A percentile compares a stretch with the other conserved stretches of the same genome.
These are phyloP conservation scores for Picea glauca DNA, from an alignment of 75 land plant genomes.

Conservation along the genomic window DNA sequence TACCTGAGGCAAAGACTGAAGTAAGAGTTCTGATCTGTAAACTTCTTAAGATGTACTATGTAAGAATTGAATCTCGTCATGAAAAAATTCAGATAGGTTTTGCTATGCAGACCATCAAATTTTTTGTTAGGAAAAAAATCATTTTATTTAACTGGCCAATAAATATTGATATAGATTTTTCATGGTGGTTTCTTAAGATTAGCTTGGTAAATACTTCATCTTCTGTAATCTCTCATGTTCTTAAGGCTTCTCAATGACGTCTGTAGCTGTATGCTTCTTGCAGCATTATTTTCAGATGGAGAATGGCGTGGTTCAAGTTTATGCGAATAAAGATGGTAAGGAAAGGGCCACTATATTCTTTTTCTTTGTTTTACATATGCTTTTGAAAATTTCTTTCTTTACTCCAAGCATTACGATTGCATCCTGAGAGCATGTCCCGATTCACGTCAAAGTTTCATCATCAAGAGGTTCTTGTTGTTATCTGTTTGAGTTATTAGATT, in stretches of 20 bases:
- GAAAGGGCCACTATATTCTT: conserved; percentile 4
- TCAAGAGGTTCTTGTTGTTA: background rate
- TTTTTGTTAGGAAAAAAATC: background rate
- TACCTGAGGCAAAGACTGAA: conserved; percentile 60
- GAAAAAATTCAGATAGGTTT: background rate
- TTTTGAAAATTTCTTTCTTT: background rate
- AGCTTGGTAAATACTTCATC: conserved; percentile 7
- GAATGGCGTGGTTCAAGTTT: conserved; percentile 93
- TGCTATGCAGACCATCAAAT: background rate
- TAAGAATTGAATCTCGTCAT: background rate
- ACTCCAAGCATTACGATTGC: no score
- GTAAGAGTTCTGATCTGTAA: conserved; percentile 27
- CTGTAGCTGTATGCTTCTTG: conserved; percentile 9
- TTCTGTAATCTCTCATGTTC: background rate
- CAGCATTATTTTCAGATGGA: conserved; percentile 92
- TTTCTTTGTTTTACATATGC: background rate
- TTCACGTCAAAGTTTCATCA: no score
- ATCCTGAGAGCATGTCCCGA: no score
- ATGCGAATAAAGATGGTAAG: conserved; percentile 70
- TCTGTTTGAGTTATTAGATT: conserved; percentile 4
- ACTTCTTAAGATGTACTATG: background rate
- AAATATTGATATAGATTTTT: no score
- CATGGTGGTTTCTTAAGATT: background rate
- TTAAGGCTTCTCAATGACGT: background rate
- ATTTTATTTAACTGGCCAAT: background rate